Evolutionary conservation across 164 flowering plant genomes (phyloP).

Genomic region (Chimonanthus praecox): DNA sequence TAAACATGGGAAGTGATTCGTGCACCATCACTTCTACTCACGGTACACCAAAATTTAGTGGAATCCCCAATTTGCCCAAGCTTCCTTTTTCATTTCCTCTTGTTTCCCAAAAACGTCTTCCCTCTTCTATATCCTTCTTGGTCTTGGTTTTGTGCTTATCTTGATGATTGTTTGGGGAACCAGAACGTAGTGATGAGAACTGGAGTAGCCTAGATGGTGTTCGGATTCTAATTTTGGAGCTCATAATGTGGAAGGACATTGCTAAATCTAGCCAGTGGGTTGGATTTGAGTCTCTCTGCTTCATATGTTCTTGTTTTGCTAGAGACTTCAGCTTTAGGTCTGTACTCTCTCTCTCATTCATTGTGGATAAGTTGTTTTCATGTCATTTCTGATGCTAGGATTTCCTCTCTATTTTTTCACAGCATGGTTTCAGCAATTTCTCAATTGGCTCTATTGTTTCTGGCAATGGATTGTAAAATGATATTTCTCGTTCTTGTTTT

Average conservation of each 20-base stretch:
- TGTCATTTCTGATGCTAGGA: not conserved
- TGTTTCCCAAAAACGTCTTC: too few species aligned
- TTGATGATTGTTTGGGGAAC: constrained; percentile 3
- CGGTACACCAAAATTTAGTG: too few species aligned
- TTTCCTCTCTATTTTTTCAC: constrained; percentile 17
- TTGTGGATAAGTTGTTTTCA: not conserved
- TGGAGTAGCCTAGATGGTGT: constrained; percentile 37
- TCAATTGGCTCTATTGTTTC: constrained; percentile 61
- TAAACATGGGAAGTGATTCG: too few species aligned
- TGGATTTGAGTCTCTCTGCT: constrained; percentile 75
- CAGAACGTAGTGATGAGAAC: constrained; percentile 27
- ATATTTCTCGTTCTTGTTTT: not conserved
- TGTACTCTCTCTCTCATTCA: constrained; percentile 3
- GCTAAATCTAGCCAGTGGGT: constrained; percentile 91
- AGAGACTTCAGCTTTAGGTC: constrained; percentile 70
- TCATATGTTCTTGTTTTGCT: constrained; percentile 77
- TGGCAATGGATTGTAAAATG: constrained; percentile 57
- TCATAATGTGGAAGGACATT: constrained; percentile 88
- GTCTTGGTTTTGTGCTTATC: constrained; percentile 8
- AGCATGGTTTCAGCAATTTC: constrained; percentile 71
- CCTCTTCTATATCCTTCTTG: constrained; percentile 1
- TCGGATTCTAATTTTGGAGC: constrained; percentile 44
- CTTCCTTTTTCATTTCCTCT: too few species aligned
- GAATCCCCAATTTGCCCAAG: too few species aligned
- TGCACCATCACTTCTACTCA: too few species aligned